Evolutionary conservation across 2,329 filamentous ascomycete species (phyloP).

Genomic region (Lachnellula cervina): DNA sequence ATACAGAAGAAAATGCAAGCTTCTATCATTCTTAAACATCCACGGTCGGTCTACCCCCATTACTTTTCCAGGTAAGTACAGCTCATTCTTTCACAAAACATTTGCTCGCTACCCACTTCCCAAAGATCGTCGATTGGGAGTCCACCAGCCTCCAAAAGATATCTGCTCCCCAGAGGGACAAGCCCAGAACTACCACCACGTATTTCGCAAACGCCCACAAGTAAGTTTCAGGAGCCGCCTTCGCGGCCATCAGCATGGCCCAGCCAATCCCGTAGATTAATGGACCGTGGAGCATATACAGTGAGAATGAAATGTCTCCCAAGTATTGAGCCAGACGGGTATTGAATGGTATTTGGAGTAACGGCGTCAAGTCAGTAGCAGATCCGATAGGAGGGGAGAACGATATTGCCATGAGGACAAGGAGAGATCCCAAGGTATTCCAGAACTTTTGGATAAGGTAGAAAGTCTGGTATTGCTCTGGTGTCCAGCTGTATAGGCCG

Average conservation of each 20-base stretch:
- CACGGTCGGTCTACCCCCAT: background rate
- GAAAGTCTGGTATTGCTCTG: background rate
- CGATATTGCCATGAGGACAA: conserved; percentile 22
- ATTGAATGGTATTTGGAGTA: conserved; percentile 40
- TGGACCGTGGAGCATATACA: conserved; percentile 53
- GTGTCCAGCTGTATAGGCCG: background rate
- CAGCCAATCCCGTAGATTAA: conserved; percentile 33
- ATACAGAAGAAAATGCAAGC: background rate
- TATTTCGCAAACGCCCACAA: background rate
- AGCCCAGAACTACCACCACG: background rate
- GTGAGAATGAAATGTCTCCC: conserved; percentile 49
- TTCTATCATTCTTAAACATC: background rate
- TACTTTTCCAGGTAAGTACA: background rate
- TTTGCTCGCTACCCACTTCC: conserved; percentile 5
- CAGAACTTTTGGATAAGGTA: conserved; percentile 10
- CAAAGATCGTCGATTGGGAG: background rate
- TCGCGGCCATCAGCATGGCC: background rate
- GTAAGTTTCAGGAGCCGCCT: background rate
- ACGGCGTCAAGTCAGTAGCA: conserved; percentile 16
- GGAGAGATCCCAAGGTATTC: conserved; percentile 12
- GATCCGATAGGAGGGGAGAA: conserved; percentile 1
- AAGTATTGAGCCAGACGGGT: conserved; percentile 47
- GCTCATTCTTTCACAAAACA: conserved; percentile 1
- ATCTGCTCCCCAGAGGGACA: conserved; percentile 5
- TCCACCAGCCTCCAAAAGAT: conserved; percentile 6